Conservation (phyloP, 129 eudicot genomes). For the Artemisia tridentata region DNA sequence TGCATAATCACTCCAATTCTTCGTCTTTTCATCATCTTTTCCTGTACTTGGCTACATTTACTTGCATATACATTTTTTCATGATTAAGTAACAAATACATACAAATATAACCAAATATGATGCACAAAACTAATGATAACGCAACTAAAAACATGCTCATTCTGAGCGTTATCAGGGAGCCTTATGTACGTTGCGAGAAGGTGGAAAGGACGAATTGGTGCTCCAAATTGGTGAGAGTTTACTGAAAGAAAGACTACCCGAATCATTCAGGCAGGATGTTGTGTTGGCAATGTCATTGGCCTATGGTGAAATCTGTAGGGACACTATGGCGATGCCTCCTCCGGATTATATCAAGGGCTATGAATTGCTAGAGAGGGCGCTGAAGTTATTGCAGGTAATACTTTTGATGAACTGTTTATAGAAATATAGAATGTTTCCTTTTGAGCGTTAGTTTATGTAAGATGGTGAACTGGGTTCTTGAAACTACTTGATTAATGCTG, state of each 20-base stretch:
- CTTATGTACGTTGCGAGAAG: slow-evolving; percentile 84
- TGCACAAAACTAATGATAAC: no score
- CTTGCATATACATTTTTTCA: no score
- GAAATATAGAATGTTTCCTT: background rate
- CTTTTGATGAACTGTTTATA: background rate
- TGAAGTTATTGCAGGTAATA: slow-evolving; percentile 77
- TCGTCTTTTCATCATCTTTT: no score
- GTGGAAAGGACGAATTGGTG: slow-evolving; percentile 84
- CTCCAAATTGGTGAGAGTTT: slow-evolving; percentile 79
- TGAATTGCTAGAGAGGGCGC: slow-evolving; percentile 81
- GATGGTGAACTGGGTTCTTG: background rate
- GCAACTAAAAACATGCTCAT: no score
- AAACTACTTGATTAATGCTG: background rate
- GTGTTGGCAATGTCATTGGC: slow-evolving; percentile 95
- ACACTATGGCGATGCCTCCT: slow-evolving; percentile 82
- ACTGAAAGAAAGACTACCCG: slow-evolving; percentile 79
- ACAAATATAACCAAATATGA: no score
- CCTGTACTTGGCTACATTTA: no score
- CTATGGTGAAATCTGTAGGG: slow-evolving; percentile 84
- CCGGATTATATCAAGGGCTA: slow-evolving; percentile 89
- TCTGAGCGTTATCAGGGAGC: no score
- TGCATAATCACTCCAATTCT: no score
- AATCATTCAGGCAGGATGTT: slow-evolving; percentile 94
- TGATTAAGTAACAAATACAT: no score
- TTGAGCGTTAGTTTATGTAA: background rate